Conservation (phyloP, 1,139 yeast genomes). For the Candida sanyaensis region DNA sequence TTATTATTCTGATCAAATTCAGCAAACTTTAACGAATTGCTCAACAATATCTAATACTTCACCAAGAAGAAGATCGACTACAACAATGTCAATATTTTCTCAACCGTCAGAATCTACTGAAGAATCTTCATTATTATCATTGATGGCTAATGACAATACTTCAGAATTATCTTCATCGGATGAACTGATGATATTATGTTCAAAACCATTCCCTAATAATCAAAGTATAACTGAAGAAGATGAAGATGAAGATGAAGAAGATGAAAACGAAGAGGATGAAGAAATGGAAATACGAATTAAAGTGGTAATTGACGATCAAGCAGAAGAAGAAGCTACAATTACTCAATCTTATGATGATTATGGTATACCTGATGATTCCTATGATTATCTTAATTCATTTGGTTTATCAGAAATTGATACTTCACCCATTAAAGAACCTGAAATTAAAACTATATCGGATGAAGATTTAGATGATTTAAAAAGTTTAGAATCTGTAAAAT, state of each 20-base stretch:
- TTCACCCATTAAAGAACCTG: neutral
- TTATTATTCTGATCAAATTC: neutral
- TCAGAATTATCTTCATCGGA: conserved; percentile 4
- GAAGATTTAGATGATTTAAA: conserved; percentile 1
- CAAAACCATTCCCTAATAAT: no score
- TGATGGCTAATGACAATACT: conserved; percentile 7
- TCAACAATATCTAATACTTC: neutral
- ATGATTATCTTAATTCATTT: conserved; percentile 15
- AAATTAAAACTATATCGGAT: neutral
- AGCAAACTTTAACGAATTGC: conserved; percentile 4
- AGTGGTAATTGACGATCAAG: neutral
- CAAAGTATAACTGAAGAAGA: neutral
- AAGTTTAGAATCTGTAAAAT: neutral
- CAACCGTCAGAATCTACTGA: conserved; percentile 7
- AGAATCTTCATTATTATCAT: conserved; percentile 9
- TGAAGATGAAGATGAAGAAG: conserved; percentile 4
- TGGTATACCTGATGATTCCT: conserved; percentile 12
- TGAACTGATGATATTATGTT: no score
- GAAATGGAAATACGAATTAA: neutral
- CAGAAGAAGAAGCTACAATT: conserved; percentile 7
- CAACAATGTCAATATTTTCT: conserved; percentile 4
- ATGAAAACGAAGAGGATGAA: neutral
- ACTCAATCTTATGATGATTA: conserved; percentile 2
- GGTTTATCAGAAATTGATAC: conserved; percentile 7
- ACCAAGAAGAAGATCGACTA: conserved; percentile 3